Conservation (phyloP, 1,284 basidiomycete genomes). For the Heliocybe sulcata region DNA sequence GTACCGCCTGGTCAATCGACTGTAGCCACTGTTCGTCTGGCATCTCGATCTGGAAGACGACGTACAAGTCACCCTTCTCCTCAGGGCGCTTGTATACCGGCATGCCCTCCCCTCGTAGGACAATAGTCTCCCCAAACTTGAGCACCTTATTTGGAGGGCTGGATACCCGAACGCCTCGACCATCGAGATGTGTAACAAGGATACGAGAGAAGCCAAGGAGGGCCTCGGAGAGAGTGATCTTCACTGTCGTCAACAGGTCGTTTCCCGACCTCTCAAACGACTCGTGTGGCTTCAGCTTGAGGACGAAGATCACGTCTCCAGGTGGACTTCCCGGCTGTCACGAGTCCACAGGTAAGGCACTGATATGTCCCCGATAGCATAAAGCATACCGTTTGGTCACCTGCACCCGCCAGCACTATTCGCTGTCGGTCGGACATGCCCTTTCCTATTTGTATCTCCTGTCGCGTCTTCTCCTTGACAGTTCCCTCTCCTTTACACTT, state of each 20-base stretch:
- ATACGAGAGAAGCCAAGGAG: slow-evolving; percentile 87
- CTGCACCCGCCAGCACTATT: slow-evolving; percentile 85
- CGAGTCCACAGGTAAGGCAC: not conserved
- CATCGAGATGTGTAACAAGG: slow-evolving; percentile 84
- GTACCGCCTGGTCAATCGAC: slow-evolving; percentile 49
- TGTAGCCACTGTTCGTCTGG: slow-evolving; percentile 65
- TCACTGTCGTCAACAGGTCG: slow-evolving; percentile 70
- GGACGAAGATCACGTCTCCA: slow-evolving; percentile 84
- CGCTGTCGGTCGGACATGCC: slow-evolving; percentile 85
- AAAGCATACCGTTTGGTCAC: slow-evolving; percentile 72
- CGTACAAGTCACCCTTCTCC: slow-evolving; percentile 74
- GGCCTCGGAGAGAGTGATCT: slow-evolving; percentile 88
- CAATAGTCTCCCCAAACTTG: slow-evolving; percentile 64
- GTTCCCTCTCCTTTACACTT: slow-evolving; percentile 90
- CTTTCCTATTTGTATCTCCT: slow-evolving; percentile 81
- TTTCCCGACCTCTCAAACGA: slow-evolving; percentile 79
- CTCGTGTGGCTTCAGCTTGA: slow-evolving; percentile 63
- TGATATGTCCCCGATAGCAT: not conserved
- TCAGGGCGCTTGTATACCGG: slow-evolving; percentile 62
- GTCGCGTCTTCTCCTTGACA: slow-evolving; percentile 81
- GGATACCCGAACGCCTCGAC: slow-evolving; percentile 73
- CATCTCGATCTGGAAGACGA: slow-evolving; percentile 84
- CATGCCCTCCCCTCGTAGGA: slow-evolving; percentile 83
- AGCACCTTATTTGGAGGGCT: slow-evolving; percentile 74
- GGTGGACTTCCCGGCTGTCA: slow-evolving; percentile 71